Evolutionary conservation across 495 filamentous ascomycete genomes (phyloP).

Genomic region (Stereocaulon alpinum): DNA sequence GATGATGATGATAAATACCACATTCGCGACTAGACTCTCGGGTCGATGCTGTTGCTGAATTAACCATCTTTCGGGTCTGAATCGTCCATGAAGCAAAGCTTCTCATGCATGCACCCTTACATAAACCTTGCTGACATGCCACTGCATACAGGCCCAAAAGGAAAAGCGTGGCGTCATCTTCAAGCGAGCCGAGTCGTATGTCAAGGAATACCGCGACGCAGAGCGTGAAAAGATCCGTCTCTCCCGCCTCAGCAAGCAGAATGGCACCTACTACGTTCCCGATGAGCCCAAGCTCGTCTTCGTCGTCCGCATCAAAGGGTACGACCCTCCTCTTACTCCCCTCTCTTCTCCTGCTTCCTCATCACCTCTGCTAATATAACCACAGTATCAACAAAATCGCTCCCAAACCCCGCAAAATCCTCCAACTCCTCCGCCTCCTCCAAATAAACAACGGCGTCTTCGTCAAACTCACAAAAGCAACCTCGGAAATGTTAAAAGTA

Average conservation of each 20-base stretch:
- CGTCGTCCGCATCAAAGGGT: conserved; percentile 98
- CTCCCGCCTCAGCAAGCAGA: conserved; percentile 73
- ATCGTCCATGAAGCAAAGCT: conserved; percentile 21
- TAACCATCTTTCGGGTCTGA: conserved; percentile 99
- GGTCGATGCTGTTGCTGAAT: conserved; percentile 93
- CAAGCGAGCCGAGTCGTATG: conserved; percentile 99
- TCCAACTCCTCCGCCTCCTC: conserved; percentile 95
- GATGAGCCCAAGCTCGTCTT: conserved; percentile 96
- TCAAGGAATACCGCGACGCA: conserved; percentile 95
- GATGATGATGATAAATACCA: conserved; percentile 68
- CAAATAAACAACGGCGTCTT: conserved; percentile 99
- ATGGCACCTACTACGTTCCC: conserved; percentile 85
- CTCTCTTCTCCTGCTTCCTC: background rate
- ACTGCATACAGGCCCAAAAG: conserved; percentile 67
- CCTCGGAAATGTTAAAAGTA: conserved; percentile 92
- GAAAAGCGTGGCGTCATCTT: conserved; percentile 96
- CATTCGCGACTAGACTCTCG: conserved; percentile 75
- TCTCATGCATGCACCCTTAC: conserved; percentile 21
- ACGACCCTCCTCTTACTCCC: conserved; percentile 22
- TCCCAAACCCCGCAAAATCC: conserved; percentile 99
- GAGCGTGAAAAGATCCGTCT: conserved; percentile 99
- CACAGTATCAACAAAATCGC: conserved; percentile 99
- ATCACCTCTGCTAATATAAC: conserved; percentile 12
- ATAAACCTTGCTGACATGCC: conserved; percentile 1
- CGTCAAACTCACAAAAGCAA: conserved; percentile 94